Evolutionary conservation across 192 early-diverging fungal species (phyloP).

Genomic region (Mortierella claussenii): DNA sequence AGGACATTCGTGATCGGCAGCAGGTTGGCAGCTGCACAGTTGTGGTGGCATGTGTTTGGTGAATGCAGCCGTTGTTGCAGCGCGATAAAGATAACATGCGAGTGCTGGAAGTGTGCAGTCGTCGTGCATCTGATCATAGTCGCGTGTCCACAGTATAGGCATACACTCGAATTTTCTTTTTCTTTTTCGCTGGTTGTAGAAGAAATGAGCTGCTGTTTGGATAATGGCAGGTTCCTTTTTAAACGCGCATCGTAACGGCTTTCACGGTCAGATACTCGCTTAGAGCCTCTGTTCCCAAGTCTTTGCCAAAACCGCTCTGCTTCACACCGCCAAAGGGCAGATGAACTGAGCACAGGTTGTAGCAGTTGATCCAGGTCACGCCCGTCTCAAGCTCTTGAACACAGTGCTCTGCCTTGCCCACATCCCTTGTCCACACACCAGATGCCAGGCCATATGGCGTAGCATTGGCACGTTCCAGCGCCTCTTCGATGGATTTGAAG

Average conservation of each 20-base stretch:
- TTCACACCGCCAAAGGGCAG: constrained; percentile 82
- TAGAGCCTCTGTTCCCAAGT: constrained; percentile 65
- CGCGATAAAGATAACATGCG: too few species aligned
- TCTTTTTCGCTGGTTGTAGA: not conserved
- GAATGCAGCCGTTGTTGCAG: too few species aligned
- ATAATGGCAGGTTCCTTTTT: not conserved
- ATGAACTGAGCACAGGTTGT: constrained; percentile 36
- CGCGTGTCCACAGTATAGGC: not conserved
- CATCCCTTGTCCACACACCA: constrained; percentile 78
- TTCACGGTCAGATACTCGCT: constrained; percentile 60
- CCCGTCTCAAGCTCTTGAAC: constrained; percentile 43
- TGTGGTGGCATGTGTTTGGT: not conserved
- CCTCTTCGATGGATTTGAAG: constrained; percentile 81
- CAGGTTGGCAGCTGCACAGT: not conserved
- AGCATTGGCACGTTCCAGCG: constrained; percentile 72
- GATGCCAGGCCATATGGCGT: constrained; percentile 82
- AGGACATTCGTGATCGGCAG: not conserved
- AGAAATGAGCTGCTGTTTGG: not conserved
- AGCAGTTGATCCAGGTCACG: constrained; percentile 47
- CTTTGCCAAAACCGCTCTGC: constrained; percentile 72
- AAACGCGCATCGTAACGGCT: constrained; percentile 51
- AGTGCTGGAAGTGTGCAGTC: too few species aligned
- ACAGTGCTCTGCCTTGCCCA: constrained; percentile 64
- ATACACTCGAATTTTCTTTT: not conserved
- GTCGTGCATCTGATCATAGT: not conserved